Conservation (phyloP, 2,329 filamentous ascomycete genomes). For the Phaeophleospora eucalypticola region DNA sequence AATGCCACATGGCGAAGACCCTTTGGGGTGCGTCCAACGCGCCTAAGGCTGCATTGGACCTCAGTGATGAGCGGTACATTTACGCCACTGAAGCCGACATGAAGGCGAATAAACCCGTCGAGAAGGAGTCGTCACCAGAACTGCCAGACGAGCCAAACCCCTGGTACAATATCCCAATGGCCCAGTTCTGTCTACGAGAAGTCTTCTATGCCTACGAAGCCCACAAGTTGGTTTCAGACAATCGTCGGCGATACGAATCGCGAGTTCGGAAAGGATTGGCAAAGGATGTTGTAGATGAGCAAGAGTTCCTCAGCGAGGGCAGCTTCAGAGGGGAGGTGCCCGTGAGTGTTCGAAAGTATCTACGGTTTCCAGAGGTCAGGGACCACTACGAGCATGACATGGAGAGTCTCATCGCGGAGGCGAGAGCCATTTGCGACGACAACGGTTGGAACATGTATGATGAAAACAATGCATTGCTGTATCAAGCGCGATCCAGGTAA, state of each 20-base stretch:
- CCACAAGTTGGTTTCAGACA: background rate
- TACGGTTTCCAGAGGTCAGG: slow-evolving; percentile 21
- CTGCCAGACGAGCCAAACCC: slow-evolving; percentile 20
- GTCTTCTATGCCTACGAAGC: slow-evolving; percentile 25
- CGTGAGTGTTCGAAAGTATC: slow-evolving; percentile 19
- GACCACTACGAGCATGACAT: slow-evolving; percentile 26
- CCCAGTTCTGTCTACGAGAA: slow-evolving; percentile 19
- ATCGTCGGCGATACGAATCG: background rate
- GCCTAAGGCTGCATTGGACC: slow-evolving; percentile 19
- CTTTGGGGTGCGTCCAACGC: slow-evolving; percentile 23
- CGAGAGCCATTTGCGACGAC: slow-evolving; percentile 28
- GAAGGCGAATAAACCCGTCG: slow-evolving; percentile 12
- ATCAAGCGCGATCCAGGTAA: slow-evolving; percentile 11
- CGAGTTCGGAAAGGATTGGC: background rate
- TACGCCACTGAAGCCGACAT: slow-evolving; percentile 23
- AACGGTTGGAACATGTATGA: slow-evolving; percentile 27
- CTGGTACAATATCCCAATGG: slow-evolving; percentile 18
- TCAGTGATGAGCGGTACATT: slow-evolving; percentile 24
- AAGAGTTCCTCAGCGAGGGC: slow-evolving; percentile 10
- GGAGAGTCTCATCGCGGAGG: slow-evolving; percentile 19
- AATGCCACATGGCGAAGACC: slow-evolving; percentile 22
- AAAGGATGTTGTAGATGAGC: background rate
- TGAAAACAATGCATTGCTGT: slow-evolving; percentile 23
- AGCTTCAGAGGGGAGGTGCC: slow-evolving; percentile 1
- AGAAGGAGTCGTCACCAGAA: slow-evolving; percentile 3